Conservation (phyloP, 2,329 filamentous ascomycete species). For the Sclerotinia nivalis region DNA sequence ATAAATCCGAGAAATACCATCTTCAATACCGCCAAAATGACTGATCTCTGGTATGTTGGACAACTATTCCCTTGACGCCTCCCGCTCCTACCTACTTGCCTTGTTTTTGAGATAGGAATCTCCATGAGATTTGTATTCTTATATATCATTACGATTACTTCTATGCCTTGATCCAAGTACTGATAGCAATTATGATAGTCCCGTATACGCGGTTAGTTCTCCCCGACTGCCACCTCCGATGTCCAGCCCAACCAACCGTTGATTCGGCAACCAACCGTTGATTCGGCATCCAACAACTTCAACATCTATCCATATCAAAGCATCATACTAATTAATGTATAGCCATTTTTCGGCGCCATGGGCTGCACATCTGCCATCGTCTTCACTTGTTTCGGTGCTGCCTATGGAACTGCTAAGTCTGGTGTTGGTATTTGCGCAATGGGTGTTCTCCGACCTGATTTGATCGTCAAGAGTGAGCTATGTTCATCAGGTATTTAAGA, state of each 20-base stretch:
- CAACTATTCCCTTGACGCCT: conserved; percentile 32
- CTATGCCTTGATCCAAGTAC: conserved; percentile 39
- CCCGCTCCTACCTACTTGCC: conserved; percentile 5
- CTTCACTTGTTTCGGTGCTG: conserved; percentile 94
- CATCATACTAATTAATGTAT: conserved; percentile 38
- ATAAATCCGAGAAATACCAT: conserved; percentile 27
- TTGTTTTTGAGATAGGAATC: conserved; percentile 30
- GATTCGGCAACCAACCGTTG: conserved; percentile 1
- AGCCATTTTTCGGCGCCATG: conserved; percentile 95
- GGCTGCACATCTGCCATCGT: conserved; percentile 94
- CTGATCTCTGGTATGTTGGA: conserved; percentile 71
- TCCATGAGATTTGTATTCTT: conserved; percentile 20
- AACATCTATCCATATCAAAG: conserved; percentile 29
- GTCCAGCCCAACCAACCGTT: conserved; percentile 8
- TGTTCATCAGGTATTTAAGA: conserved; percentile 8
- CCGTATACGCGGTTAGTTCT: conserved; percentile 95
- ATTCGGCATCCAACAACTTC: conserved; percentile 1
- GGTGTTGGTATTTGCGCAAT: conserved; percentile 98
- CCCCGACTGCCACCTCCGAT: conserved; percentile 19
- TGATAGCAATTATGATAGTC: conserved; percentile 61
- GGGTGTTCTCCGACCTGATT: conserved; percentile 95
- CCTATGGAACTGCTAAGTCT: conserved; percentile 98
- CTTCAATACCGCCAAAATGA: conserved; percentile 60
- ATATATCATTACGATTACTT: conserved; percentile 12
- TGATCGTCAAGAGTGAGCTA: conserved; percentile 96